Conservation (phyloP, 2,329 filamentous ascomycete genomes). For the Xylariaceae sp. region DNA sequence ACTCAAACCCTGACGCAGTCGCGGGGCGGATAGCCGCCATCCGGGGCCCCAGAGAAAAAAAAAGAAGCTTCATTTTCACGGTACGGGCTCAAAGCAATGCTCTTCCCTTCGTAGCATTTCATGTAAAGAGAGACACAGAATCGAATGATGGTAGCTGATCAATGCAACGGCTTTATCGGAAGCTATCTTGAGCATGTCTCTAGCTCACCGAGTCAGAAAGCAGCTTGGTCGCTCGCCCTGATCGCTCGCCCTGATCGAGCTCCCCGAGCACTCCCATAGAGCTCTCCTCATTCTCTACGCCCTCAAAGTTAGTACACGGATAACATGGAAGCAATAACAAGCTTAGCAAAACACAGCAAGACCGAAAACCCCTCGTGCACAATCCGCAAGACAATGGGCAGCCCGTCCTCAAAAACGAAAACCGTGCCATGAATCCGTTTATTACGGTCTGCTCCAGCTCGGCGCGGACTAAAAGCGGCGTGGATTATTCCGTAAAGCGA, state of each 20-base stretch:
- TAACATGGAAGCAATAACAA: neutral
- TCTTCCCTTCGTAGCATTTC: no score
- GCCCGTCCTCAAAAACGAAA: neutral
- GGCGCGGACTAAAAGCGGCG: neutral
- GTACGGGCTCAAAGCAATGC: neutral
- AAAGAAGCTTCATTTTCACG: neutral
- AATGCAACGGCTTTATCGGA: no score
- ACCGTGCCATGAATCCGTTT: neutral
- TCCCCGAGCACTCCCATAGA: no score
- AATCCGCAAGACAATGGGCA: neutral
- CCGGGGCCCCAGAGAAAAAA: neutral
- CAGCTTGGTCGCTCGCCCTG: no score
- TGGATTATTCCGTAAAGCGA: neutral
- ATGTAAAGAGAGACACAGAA: no score
- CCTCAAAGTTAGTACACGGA: neutral
- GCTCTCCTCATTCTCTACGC: no score
- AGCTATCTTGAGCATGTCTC: no score
- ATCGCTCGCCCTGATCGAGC: no score
- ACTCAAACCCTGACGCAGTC: neutral
- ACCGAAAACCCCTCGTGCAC: neutral
- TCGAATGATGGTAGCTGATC: no score
- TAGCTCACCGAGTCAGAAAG: no score
- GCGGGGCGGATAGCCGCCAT: neutral
- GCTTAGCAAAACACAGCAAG: neutral
- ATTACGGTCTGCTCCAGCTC: neutral